A percentile compares a stretch with the other conserved stretches of the same genome.
Evolutionary conservation across 2,329 filamentous ascomycete species (phyloP).

Genomic region (Sphaerulina populicola): DNA sequence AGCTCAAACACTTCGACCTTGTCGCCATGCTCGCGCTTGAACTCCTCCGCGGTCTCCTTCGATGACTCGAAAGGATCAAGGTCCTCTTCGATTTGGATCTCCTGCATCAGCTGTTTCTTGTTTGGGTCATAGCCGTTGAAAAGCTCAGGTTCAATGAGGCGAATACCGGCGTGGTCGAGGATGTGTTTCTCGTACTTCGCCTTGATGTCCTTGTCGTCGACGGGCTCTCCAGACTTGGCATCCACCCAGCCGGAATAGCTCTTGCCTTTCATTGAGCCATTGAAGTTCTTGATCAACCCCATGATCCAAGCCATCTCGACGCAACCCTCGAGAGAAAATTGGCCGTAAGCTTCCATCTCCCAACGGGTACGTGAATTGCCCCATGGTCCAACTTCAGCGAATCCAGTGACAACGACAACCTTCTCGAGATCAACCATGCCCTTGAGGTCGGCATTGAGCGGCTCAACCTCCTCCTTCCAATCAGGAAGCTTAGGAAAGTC

Average conservation of each 20-base stretch:
- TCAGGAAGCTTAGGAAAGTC: conserved; percentile 85
- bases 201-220: conserved; percentile 98
- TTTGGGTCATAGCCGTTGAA: conserved; percentile 96
- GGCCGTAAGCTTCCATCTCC: conserved; percentile 97
- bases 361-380: conserved; percentile 95
- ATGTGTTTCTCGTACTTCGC: conserved; percentile 95
- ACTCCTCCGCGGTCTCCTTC: conserved; percentile 94
- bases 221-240: conserved; percentile 83
- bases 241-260: conserved; percentile 97
- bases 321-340: conserved; percentile 95
- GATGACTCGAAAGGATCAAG: conserved; percentile 94
- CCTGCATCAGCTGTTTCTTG: conserved; percentile 96
- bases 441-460: conserved; percentile 79
- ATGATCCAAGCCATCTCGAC: conserved; percentile 99
- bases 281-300: conserved; percentile 98
- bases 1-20: conserved; percentile 98
- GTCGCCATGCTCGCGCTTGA: conserved; percentile 92
- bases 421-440: conserved; percentile 99
- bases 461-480: conserved; percentile 84
- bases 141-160: conserved; percentile 92
- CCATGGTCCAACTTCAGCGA: conserved; percentile 93
- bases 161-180: conserved; percentile 92
- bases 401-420: conserved; percentile 94
- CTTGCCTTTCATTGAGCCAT: conserved; percentile 90
- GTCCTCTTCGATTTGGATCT: conserved; percentile 95